Base-by-base conservation (phyloP, 1,139 yeast genomes). In the Yamadazyma friedrichii region DNA sequence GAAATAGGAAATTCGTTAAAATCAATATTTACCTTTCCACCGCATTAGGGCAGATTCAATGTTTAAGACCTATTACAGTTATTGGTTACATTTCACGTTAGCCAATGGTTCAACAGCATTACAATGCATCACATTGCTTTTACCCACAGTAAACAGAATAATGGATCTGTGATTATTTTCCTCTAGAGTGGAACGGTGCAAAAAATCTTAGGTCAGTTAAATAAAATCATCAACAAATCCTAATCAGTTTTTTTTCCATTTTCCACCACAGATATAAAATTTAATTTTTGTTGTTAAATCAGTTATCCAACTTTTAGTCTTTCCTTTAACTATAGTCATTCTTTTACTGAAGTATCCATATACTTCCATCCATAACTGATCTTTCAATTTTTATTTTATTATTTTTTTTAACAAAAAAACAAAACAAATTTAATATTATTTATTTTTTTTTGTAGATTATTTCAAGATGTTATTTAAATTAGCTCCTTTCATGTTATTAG, bases 391-490 rank as follows among this genome's bases (percentile, higher is more conserved):
- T 26, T 26, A 20, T 6, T 20, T 20, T 20, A 8, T 20, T 20
- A 20, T 20, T 20, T 20, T 20, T 20, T 20, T 8, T 15, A 25
- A 25, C 27, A 25, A 9, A 22, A 22, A 6, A 25, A 10, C 11
- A 6, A 25, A 25, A 25, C 12, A 6, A 10, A 6, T 25, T 10
- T 4, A 11, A 6, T 10, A 13, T 13, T 12, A 29, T 9, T n/a
- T n/a, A 15, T n/a, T 4, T 6, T 15, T 31, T 9, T 31, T 9
- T 17, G 11, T 15, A n/a, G 13, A 36, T 3, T 13, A 12, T 20
- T 20, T 20, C 13, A 39, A 41, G 45, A 67, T 65, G 72, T 62
- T 65, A 53, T 59, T 62, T 46, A 60, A 59, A 44, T 45, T 54
- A 32, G 39, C 56, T 39, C 58, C 59, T 26, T 58, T 62, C 13